Percentiles rank a stretch among this genome's conserved stretches.
Evolutionary conservation across 495 filamentous ascomycete genomes (phyloP).

Genomic region (Platismatia glauca): DNA sequence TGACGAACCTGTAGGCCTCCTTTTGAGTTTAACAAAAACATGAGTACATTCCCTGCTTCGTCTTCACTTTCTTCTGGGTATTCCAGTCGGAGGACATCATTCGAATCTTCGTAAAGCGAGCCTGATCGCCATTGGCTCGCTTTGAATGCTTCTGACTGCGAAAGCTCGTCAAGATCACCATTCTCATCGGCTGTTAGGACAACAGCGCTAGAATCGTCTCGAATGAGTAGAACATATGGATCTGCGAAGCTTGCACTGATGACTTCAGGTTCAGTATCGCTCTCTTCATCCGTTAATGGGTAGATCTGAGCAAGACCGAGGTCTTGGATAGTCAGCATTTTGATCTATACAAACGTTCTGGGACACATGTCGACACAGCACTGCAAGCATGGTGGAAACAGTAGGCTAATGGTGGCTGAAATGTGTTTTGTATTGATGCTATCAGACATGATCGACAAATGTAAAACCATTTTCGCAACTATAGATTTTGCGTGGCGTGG

Average conservation of each 20-base stretch:
- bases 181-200: constrained; percentile 67
- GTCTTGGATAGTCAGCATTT: constrained; percentile 43
- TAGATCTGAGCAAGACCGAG: constrained; percentile 81
- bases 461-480: not conserved
- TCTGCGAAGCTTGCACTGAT: constrained; percentile 77
- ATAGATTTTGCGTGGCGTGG: not conserved
- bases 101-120: constrained; percentile 65
- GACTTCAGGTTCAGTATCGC: constrained; percentile 55
- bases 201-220: constrained; percentile 69
- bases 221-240: constrained; percentile 75
- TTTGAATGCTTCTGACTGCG: constrained; percentile 45
- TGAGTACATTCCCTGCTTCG: constrained; percentile 43
- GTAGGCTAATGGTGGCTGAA: constrained; percentile 5
- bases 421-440: constrained; percentile 28
- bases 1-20: constrained; percentile 66
- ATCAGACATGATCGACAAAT: constrained; percentile 21
- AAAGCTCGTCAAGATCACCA: constrained; percentile 79
- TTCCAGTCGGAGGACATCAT: constrained; percentile 43
- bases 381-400: constrained; percentile 13
- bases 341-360: not conserved
- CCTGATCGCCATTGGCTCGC: constrained; percentile 66
- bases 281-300: constrained; percentile 81
- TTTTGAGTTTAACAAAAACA: constrained; percentile 63
- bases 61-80: constrained; percentile 35
- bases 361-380: constrained; percentile 9